Base-by-base conservation (phyloP, 306 rosid genomes). In the Dalbergia cochinchinensis region DNA sequence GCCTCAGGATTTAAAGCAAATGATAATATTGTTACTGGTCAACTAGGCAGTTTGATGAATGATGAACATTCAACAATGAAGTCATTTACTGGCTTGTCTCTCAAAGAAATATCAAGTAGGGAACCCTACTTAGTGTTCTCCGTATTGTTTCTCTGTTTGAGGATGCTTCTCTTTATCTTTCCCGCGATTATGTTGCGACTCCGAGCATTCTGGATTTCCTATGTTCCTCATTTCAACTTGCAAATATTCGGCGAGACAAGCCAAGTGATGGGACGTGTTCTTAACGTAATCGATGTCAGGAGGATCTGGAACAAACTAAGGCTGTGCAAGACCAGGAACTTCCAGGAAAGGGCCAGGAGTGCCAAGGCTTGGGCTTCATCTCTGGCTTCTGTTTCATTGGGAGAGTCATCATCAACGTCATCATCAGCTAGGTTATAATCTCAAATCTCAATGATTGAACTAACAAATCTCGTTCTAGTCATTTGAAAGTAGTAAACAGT, bases 301-400 rank as follows among this genome's bases (percentile, higher is more conserved):
- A 73, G 93, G 84, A 77, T 82, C n/a, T 86, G 92, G 97, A 87
- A 87, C 47, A 91, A 91, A 88, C 85, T 88, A 78, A 83, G 92
- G 70, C 78, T 78, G 26, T 82, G 86, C 90, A 94, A 91, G 85
- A 87, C 85, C 39, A 80, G 90, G 79, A 90, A 82, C 84, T 86
- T 91, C 73, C 98, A 84, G n/a, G 86, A 85, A 79, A 87, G 94
- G 19, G 90, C 91, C 0, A 87, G 78, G 84, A 91, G 85, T 19
- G 96, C 90, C 14, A 65, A 87, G 76, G 96, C 89, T 71, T 93
- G 92, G 97, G 94, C 92, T 0, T 92, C 97, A 12, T 91, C 97
- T 73, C 80, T 92, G 61, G 84, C 92, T 48, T 89, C 94, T 5
- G 96, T 92, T 70, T 90, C 97, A 13, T 80, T 89, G 73, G 93